Conservation (phyloP, 495 filamentous ascomycete genomes). For the Saxophila tyrrhenica region DNA sequence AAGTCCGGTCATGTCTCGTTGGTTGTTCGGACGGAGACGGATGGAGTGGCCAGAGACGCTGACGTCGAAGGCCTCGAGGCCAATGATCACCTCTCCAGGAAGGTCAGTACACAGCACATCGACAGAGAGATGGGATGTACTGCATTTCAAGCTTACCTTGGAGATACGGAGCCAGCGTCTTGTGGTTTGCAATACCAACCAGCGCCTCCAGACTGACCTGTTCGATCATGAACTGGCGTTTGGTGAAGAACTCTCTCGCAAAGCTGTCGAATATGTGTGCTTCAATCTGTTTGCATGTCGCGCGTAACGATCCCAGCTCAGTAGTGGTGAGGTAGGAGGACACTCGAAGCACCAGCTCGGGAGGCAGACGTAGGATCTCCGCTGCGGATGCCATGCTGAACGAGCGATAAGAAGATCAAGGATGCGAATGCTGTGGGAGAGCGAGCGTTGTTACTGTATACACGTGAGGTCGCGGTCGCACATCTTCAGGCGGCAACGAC, state of each 20-base stretch:
- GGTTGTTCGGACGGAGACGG: background rate
- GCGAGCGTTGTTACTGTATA: too few species aligned
- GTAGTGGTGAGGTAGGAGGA: slow-evolving; percentile 28
- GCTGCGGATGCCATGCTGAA: background rate
- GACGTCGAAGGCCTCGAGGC: background rate
- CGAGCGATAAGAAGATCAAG: background rate
- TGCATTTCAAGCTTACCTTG: slow-evolving; percentile 12
- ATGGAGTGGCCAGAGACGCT: background rate
- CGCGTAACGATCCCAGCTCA: slow-evolving; percentile 37
- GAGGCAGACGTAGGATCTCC: slow-evolving; percentile 10
- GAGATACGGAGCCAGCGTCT: slow-evolving; percentile 30
- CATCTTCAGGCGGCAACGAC: too few species aligned
- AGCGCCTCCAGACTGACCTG: slow-evolving; percentile 38
- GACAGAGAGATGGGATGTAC: background rate
- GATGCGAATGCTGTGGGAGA: too few species aligned
- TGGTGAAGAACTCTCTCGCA: slow-evolving; percentile 43
- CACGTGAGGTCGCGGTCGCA: too few species aligned
- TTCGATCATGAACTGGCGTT: slow-evolving; percentile 44
- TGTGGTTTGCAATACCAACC: slow-evolving; percentile 40
- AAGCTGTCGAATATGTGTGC: slow-evolving; percentile 34
- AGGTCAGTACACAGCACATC: background rate
- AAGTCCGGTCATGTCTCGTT: background rate
- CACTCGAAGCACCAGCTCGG: slow-evolving; percentile 18
- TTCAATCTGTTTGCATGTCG: slow-evolving; percentile 38
- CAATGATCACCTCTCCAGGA: background rate